Evolutionary conservation across 192 early-diverging fungal genomes (phyloP).

Genomic region (Coemansia sp.): DNA sequence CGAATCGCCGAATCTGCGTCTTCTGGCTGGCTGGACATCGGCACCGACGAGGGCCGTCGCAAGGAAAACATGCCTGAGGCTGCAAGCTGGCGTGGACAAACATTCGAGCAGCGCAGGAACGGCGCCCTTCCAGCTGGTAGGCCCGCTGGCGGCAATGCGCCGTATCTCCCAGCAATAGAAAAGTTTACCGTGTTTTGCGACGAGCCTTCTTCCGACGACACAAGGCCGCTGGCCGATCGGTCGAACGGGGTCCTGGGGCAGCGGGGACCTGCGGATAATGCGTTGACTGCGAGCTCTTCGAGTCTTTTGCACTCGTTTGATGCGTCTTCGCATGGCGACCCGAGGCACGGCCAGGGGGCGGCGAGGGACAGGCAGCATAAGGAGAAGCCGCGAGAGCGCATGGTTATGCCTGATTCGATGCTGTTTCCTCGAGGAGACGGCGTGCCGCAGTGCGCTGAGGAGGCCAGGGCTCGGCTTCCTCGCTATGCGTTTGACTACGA

Average conservation of each 20-base stretch:
- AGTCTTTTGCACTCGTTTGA: constrained; percentile 11
- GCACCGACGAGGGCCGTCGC: constrained; percentile 55
- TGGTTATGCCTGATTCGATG: constrained; percentile 36
- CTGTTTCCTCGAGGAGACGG: constrained; percentile 33
- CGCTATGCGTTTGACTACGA: constrained; percentile 31
- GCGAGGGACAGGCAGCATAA: background rate
- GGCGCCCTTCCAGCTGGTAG: background rate
- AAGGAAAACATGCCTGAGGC: constrained; percentile 71
- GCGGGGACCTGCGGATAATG: background rate
- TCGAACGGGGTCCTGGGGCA: background rate
- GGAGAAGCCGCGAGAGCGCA: constrained; percentile 17
- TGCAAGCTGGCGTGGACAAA: constrained; percentile 60
- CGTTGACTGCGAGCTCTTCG: background rate
- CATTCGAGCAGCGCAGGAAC: constrained; percentile 48
- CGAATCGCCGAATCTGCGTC: background rate
- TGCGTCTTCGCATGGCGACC: background rate
- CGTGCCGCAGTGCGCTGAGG: constrained; percentile 38
- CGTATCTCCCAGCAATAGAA: constrained; percentile 1
- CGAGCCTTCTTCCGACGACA: background rate
- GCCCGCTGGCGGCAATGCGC: background rate
- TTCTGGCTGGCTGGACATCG: constrained; percentile 59
- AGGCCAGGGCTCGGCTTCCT: constrained; percentile 28
- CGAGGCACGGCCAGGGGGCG: background rate
- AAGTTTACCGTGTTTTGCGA: constrained; percentile 49
- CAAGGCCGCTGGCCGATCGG: background rate